Evolutionary conservation across 2,329 filamentous ascomycete species (phyloP).

Genomic region (Apiospora phragmitis): DNA sequence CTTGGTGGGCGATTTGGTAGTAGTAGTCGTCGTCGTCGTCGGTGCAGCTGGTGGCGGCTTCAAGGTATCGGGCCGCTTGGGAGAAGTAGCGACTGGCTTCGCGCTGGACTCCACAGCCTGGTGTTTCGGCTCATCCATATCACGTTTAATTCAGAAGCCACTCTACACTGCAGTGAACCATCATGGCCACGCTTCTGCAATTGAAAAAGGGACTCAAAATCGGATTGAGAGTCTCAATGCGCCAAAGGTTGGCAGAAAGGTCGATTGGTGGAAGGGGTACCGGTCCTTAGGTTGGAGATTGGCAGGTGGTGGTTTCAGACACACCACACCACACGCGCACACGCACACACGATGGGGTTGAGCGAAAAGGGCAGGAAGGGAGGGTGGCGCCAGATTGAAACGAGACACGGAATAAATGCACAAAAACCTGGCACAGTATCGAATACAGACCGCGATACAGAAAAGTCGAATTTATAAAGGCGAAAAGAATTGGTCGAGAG

Average conservation of each 20-base stretch:
- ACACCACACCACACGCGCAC: not conserved
- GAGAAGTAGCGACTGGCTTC: slow-evolving; percentile 55
- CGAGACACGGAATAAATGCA: slow-evolving; percentile 8
- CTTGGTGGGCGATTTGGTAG: slow-evolving; percentile 26
- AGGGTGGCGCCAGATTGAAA: slow-evolving; percentile 11
- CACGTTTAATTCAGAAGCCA: slow-evolving; percentile 55
- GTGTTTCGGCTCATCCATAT: slow-evolving; percentile 67
- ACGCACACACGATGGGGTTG: slow-evolving; percentile 2
- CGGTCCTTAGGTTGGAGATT: slow-evolving; percentile 3
- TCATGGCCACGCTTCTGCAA: slow-evolving; percentile 51
- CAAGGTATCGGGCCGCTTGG: slow-evolving; percentile 10
- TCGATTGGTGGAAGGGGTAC: slow-evolving; percentile 3
- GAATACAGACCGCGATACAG: not conserved
- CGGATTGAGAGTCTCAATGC: slow-evolving; percentile 10
- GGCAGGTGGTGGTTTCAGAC: slow-evolving; percentile 3
- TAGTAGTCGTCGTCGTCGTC: not conserved
- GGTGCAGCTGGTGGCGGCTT: slow-evolving; percentile 1
- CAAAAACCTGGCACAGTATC: slow-evolving; percentile 8
- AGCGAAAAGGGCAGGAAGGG: not conserved
- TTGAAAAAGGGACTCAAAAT: slow-evolving; percentile 25
- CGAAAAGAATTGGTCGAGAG: not conserved
- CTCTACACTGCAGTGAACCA: slow-evolving; percentile 55
- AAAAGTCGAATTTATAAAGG: slow-evolving; percentile 6
- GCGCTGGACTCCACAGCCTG: slow-evolving; percentile 59
- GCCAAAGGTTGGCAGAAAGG: not conserved